Evolutionary conservation across 345 rosid genomes (phyloP).

Genomic region (Dimocarpus longan): DNA sequence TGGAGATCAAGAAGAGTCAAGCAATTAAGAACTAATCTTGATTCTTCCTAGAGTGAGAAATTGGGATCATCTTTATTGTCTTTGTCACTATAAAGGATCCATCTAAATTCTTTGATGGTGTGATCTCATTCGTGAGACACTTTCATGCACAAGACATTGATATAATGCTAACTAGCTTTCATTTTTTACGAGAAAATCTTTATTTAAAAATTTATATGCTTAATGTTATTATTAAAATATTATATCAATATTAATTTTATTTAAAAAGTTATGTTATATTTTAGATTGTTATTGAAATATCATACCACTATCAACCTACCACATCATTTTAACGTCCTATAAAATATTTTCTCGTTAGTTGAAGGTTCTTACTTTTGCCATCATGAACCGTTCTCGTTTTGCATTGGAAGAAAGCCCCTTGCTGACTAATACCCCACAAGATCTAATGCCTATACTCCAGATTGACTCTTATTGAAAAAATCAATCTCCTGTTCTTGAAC

Average conservation of each 20-base stretch:
- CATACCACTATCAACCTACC: constrained; percentile 16
- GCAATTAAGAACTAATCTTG: neutral
- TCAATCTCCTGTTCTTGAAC: neutral
- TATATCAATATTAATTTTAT: too few species aligned
- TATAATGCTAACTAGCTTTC: neutral
- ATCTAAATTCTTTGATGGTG: neutral
- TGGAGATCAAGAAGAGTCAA: too few species aligned
- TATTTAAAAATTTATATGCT: too few species aligned
- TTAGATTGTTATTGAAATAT: too few species aligned
- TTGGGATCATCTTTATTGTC: neutral
- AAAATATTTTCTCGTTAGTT: constrained; percentile 16
- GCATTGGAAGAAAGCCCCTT: neutral
- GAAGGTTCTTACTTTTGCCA: constrained; percentile 28
- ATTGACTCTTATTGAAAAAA: neutral
- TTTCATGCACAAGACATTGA: constrained; percentile 28
- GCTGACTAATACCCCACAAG: neutral
- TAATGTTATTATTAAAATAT: too few species aligned
- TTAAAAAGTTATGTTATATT: too few species aligned
- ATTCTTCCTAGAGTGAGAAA: neutral
- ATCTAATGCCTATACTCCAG: neutral
- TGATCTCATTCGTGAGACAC: neutral
- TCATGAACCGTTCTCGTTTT: constrained; percentile 19
- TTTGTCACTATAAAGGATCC: constrained; percentile 4
- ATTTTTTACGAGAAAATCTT: too few species aligned
- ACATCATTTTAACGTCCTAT: neutral